phyloP scores from a whole-genome alignment of 306 rosid genomes.

The Nissolia schottii region DNA sequence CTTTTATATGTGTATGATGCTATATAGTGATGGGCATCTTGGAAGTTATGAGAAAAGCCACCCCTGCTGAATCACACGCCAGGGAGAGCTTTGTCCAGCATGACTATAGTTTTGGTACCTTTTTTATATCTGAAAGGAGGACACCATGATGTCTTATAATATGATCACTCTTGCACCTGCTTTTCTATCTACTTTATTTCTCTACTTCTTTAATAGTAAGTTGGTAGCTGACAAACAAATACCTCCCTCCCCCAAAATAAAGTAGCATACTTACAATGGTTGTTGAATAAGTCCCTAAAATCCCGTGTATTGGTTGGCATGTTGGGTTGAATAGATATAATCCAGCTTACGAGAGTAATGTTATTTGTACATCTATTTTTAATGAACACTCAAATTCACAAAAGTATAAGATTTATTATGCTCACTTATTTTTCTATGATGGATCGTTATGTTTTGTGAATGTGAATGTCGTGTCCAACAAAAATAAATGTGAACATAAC shows the following conservation, averaged over 20 bases:
- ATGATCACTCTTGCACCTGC: slow-evolving; percentile 33
- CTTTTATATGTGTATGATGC: slow-evolving; percentile 6
- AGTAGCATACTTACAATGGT: slow-evolving; percentile 25
- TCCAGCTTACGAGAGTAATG: no score
- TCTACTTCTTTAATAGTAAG: slow-evolving; percentile 18
- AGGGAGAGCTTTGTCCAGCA: slow-evolving; percentile 30
- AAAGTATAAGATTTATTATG: no score
- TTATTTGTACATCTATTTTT: no score
- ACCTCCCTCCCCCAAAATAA: slow-evolving; percentile 30
- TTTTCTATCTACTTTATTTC: slow-evolving; percentile 29
- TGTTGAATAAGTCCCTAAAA: slow-evolving; percentile 17
- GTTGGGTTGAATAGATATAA: no score
- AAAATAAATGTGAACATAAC: no score
- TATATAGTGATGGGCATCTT: slow-evolving; percentile 26
- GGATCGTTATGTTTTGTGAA: no score
- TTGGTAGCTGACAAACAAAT: slow-evolving; percentile 31
- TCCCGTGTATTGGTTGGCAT: slow-evolving; percentile 22
- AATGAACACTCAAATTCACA: no score
- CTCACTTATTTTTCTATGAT: no score
- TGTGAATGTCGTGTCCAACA: no score
- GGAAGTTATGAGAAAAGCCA: slow-evolving; percentile 32
- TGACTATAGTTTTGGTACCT: slow-evolving; percentile 23
- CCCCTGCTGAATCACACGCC: slow-evolving; percentile 44
- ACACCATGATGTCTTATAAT: slow-evolving; percentile 29
- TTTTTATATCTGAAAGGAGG: slow-evolving; percentile 13